These are phyloP conservation scores for Aspergillus haitiensis DNA, from an alignment of 495 filamentous ascomycete species.

Conservation along the genomic window DNA sequence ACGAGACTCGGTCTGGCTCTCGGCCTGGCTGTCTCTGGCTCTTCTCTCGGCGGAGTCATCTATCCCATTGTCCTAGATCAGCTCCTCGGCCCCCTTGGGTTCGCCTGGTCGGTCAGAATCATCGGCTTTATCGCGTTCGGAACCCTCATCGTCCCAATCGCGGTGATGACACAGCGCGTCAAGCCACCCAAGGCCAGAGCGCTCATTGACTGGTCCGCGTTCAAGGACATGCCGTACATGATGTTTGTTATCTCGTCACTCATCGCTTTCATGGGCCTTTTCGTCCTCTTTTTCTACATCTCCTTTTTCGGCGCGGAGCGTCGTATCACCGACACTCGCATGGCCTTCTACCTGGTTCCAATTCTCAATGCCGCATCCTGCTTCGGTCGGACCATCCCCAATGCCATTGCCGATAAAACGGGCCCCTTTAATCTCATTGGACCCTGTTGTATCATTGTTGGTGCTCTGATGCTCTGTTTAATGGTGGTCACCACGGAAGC, in stretches of 20 bases:
- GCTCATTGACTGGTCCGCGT: conserved; percentile 30
- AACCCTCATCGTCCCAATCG: conserved; percentile 42
- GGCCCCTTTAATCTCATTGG: conserved; percentile 75
- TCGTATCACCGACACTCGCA: conserved; percentile 9
- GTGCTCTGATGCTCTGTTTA: conserved; percentile 62
- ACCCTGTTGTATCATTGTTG: conserved; percentile 57
- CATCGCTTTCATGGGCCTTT: conserved; percentile 8
- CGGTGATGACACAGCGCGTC: conserved; percentile 27
- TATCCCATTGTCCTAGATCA: conserved; percentile 34
- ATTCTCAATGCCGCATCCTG: conserved; percentile 41
- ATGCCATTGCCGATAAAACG: conserved; percentile 66
- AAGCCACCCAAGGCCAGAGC: conserved; percentile 10
- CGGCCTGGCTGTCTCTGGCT: conserved; percentile 33
- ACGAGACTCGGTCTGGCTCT: conserved; percentile 29
- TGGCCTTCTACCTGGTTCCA: conserved; percentile 36
- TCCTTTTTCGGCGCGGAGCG: conserved; percentile 6
- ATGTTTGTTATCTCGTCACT: conserved; percentile 29
- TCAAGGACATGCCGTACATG: conserved; percentile 36
- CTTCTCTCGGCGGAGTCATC: conserved; percentile 38
- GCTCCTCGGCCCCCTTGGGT: conserved; percentile 24
- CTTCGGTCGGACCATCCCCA: conserved; percentile 70
- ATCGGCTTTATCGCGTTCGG: conserved; percentile 39
- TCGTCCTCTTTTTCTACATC: conserved; percentile 18
- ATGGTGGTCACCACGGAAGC: conserved; percentile 55
- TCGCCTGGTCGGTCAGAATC: conserved; percentile 28